Evolutionary conservation across 176 grass and related monocot species (phyloP), one percentile per base, ranked within the genome.

Genomic region (Canna indica): DNA sequence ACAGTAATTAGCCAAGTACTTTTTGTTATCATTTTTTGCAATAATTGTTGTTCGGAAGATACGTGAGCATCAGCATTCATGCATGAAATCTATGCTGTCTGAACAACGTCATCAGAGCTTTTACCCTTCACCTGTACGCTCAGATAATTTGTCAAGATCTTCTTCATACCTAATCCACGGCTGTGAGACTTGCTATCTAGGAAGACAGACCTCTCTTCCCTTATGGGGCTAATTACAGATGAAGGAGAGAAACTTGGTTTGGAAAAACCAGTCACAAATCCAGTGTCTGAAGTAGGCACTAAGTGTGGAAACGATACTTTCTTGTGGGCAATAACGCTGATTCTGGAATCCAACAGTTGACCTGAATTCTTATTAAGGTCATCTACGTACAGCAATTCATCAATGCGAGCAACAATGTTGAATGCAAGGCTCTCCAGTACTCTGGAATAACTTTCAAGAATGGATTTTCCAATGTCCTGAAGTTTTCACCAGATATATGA

Each of bases 381-480:
- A 59, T 97, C 77, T 32, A 87, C 86, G 36, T 81, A 47, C 48
- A 90, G 86, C 24, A 97, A 73, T 77, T 90, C 84, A 74, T 97
- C 93, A 72, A 97, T 87, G 80, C 93, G 91, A 26, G 84, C 86
- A 39, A 90, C 75, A 70, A 97, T 79, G 38, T 80, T 96, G 59
- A 80, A 91, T 18, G 93, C 88, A 48, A 91, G 83, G 71, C 88
- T 96, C 84, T 96, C 93, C 20, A 96, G 79, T 14, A 96, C 93
- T 72, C 93, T 88, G 27, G 88, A 96, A 68, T 96, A 96, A 50
- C 93, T 91, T 67, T 96, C 93, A 13, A 96, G 82, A 75, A 97
- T 90, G 41, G 94, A 87, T 59, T 92, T 90, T 39, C 89, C 94
- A 76, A 96, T 81, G 68, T 96, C 92, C 88, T 96, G 28, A 50